phyloP scores from a whole-genome alignment of 2,329 filamentous ascomycete species.

The Cladorrhinum sp. region DNA sequence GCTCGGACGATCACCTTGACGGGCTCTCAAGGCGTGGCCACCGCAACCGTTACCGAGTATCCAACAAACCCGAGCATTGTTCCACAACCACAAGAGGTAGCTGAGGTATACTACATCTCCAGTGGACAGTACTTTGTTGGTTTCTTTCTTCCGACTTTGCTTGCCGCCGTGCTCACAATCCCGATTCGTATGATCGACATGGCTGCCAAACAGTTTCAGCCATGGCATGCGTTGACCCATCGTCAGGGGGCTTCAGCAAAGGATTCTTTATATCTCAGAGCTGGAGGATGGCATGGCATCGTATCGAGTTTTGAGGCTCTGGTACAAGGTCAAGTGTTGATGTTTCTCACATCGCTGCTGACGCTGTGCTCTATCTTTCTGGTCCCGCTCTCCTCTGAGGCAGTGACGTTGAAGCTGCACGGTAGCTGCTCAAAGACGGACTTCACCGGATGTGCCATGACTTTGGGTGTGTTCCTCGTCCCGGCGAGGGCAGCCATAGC shows the following conservation, averaged over 20 bases:
- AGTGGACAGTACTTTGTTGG: slow-evolving; percentile 35
- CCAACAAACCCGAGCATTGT: slow-evolving; percentile 11
- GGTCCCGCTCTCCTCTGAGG: slow-evolving; percentile 32
- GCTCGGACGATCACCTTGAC: slow-evolving; percentile 14
- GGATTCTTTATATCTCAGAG: slow-evolving; percentile 32
- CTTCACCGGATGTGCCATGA: slow-evolving; percentile 32
- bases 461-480: slow-evolving; percentile 29
- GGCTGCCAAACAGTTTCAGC: slow-evolving; percentile 39
- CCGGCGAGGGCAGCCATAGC: slow-evolving; percentile 28
- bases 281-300: slow-evolving; percentile 25
- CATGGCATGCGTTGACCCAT: slow-evolving; percentile 37
- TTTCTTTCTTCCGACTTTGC: slow-evolving; percentile 37
- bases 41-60: slow-evolving; percentile 24
- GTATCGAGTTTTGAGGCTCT: slow-evolving; percentile 26
- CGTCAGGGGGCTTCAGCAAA: slow-evolving; percentile 31
- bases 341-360: slow-evolving; percentile 30
- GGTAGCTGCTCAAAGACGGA: slow-evolving; percentile 27
- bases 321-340: slow-evolving; percentile 25
- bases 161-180: slow-evolving; percentile 35
- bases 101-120: slow-evolving; percentile 27
- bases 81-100: background rate
- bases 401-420: slow-evolving; percentile 31
- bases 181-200: slow-evolving; percentile 38
- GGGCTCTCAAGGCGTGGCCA: slow-evolving; percentile 19
- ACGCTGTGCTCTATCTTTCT: slow-evolving; percentile 30